Evolutionary conservation across 106 monocot species (phyloP).

Genomic region (Dactylorhiza incarnata): DNA sequence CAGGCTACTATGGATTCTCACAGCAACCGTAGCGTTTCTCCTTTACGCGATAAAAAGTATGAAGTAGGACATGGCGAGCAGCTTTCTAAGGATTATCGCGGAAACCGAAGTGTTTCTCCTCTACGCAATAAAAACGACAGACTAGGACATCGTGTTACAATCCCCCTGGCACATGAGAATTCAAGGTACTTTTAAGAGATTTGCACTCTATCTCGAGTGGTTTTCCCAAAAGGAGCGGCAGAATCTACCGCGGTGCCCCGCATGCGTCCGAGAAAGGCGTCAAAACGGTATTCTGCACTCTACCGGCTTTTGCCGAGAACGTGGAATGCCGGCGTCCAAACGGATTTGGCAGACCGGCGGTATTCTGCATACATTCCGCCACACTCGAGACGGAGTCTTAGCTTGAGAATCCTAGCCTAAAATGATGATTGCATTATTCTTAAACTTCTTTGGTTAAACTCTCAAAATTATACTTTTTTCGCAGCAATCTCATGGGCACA

Average conservation of each 20-base stretch:
- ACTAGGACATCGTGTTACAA: conserved; percentile 10
- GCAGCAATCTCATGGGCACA: conserved; percentile 27
- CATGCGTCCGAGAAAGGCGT: no score
- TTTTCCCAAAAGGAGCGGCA: no score
- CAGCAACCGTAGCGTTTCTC: conserved; percentile 45
- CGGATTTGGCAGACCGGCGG: no score
- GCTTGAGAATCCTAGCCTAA: not conserved
- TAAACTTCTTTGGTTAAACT: not conserved
- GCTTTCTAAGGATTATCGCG: not conserved
- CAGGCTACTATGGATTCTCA: conserved; percentile 6
- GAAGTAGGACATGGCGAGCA: not conserved
- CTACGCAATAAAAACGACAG: conserved; percentile 34
- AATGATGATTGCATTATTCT: not conserved
- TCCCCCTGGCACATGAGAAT: conserved; percentile 19
- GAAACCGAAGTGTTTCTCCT: conserved; percentile 53
- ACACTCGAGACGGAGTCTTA: no score
- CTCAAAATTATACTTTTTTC: not conserved
- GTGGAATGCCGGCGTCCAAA: no score
- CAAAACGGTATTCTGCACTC: no score
- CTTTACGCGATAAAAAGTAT: conserved; percentile 37
- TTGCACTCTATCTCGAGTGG: no score
- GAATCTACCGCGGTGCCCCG: no score
- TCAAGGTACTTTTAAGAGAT: conserved; percentile 21
- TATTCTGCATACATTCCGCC: no score
- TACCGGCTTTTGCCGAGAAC: no score